Evolutionary conservation across 2,329 filamentous ascomycete species (phyloP).

Genomic region (Cyphellophora europaea): DNA sequence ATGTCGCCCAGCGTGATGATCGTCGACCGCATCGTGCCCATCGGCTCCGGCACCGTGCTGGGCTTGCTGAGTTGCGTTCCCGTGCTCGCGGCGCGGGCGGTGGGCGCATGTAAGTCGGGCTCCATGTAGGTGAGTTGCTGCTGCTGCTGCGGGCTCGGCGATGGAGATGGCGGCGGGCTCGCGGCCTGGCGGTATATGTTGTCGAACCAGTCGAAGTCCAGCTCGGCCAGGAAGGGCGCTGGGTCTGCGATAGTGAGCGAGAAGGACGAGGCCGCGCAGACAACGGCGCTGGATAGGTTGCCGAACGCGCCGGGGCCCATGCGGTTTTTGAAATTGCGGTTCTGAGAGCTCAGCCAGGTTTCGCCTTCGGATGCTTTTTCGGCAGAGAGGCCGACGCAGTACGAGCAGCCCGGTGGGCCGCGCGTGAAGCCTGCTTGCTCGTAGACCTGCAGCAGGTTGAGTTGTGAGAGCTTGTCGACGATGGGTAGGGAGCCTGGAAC

Average conservation of each 20-base stretch:
- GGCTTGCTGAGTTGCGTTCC: not conserved
- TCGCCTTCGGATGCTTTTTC: constrained; percentile 33
- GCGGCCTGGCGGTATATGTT: constrained; percentile 7
- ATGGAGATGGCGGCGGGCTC: constrained; percentile 21
- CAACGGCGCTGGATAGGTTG: constrained; percentile 35
- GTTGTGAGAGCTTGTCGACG: constrained; percentile 24
- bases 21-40: constrained; percentile 17
- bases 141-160: too few species aligned
- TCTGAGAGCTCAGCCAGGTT: constrained; percentile 37
- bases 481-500: constrained; percentile 34
- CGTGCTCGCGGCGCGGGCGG: not conserved
- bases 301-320: constrained; percentile 37
- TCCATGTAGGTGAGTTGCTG: not conserved
- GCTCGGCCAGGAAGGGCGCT: constrained; percentile 19
- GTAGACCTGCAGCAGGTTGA: constrained; percentile 30
- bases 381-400: constrained; percentile 35
- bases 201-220: constrained; percentile 21
- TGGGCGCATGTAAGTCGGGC: not conserved
- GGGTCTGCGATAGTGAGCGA: constrained; percentile 35
- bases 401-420: constrained; percentile 35
- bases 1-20: constrained; percentile 35
- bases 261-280: constrained; percentile 39
- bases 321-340: constrained; percentile 38
- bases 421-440: constrained; percentile 32
- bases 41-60: not conserved